Conservation (phyloP, 306 rosid species). For the Notholithocarpus densiflorus region DNA sequence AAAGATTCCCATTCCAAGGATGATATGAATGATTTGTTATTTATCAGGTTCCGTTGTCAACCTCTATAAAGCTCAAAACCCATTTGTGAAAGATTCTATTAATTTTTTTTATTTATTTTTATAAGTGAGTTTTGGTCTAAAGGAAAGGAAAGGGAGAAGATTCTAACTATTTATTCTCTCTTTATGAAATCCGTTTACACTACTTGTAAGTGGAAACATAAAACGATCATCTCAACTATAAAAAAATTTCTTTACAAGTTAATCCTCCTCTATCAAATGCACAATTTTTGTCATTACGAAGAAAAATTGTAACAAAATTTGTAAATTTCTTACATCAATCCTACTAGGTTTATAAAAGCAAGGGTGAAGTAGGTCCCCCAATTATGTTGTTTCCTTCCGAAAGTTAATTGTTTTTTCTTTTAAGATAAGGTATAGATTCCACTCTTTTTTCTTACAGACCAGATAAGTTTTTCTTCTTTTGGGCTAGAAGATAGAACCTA, state of each 20-base stretch:
- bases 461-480: not conserved
- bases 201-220: too few relatives aligned
- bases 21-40: not conserved
- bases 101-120: too few relatives aligned
- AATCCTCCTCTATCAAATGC: not conserved
- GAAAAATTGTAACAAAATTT: too few relatives aligned
- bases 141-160: too few relatives aligned
- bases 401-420: not conserved
- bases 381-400: constrained; percentile 1
- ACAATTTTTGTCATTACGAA: too few relatives aligned
- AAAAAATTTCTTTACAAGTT: not conserved
- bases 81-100: not conserved
- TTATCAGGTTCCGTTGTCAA: not conserved
- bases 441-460: not conserved
- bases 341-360: not conserved
- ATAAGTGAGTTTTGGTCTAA: too few relatives aligned
- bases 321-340: too few relatives aligned
- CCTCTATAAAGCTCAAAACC: not conserved
- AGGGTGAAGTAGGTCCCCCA: not conserved
- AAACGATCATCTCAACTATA: not conserved
- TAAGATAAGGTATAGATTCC: constrained; percentile 44
- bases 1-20: not conserved
- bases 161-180: too few relatives aligned
- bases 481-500: constrained; percentile 18
- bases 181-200: too few relatives aligned